These are phyloP conservation scores for Sporothrix humicola DNA, from an alignment of 2,329 filamentous ascomycete species.

Conservation along the genomic window DNA sequence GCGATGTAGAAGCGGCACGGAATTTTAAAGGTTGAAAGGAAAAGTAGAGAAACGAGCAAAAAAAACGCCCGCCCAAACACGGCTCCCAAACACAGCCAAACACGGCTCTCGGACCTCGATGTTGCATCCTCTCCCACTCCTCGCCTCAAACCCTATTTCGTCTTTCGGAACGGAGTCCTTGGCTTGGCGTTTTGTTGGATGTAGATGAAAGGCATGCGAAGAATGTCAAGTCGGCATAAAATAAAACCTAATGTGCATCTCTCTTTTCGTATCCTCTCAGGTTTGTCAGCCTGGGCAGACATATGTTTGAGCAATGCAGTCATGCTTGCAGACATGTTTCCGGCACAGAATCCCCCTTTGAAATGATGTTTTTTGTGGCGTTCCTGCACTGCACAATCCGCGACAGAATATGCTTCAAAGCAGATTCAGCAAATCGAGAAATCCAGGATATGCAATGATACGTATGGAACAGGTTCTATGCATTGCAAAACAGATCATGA, in stretches of 20 bases:
- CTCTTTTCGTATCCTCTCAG: background rate
- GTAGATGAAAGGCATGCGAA: background rate
- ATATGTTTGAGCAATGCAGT: background rate
- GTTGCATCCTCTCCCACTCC: slow-evolving; percentile 8
- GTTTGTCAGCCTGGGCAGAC: background rate
- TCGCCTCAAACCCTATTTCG: slow-evolving; percentile 1
- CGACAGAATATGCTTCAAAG: background rate
- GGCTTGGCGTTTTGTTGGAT: slow-evolving; percentile 16
- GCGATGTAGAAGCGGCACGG: background rate
- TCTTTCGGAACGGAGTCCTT: background rate
- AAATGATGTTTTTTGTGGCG: slow-evolving; percentile 1
- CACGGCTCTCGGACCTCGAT: slow-evolving; percentile 14
- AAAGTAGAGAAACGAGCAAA: background rate
- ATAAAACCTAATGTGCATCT: too few relatives aligned
- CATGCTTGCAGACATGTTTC: slow-evolving; percentile 1
- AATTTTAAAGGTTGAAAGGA: background rate
- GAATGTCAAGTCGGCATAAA: background rate
- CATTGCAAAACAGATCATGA: background rate
- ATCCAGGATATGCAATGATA: background rate
- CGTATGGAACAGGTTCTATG: too few relatives aligned
- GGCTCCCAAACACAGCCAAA: background rate
- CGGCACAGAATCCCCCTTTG: background rate
- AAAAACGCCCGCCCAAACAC: slow-evolving; percentile 6
- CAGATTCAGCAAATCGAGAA: background rate
- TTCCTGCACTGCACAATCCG: background rate